phyloP scores from a whole-genome alignment of 2,329 filamentous ascomycete species.

The Neocatenulostroma microsporum region DNA sequence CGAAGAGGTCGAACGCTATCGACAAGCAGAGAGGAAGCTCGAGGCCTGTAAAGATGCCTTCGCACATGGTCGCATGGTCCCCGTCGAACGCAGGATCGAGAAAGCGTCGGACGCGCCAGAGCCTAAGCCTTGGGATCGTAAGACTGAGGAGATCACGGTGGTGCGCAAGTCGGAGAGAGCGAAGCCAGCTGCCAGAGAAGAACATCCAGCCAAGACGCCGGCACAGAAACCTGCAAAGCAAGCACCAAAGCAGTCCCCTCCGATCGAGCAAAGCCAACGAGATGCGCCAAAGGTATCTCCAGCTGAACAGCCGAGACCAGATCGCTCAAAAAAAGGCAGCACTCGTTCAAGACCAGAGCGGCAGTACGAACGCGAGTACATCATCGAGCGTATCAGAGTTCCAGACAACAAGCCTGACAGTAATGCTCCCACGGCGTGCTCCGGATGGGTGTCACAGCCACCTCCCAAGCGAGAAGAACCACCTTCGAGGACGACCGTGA shows the following conservation, averaged over 20 bases:
- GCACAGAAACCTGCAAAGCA: neutral
- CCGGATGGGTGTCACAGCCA: neutral
- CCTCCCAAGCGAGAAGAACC: neutral
- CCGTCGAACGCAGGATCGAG: slow-evolving; percentile 20
- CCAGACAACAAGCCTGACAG: neutral
- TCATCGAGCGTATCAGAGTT: neutral
- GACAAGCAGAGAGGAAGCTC: slow-evolving; percentile 27
- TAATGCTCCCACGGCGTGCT: neutral
- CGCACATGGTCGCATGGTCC: slow-evolving; percentile 25
- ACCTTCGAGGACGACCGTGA: neutral
- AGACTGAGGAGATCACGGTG: too few relatives aligned
- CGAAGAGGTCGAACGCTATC: slow-evolving; percentile 28
- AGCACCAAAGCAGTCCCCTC: too few relatives aligned
- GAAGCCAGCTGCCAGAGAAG: neutral
- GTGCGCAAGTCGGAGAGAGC: too few relatives aligned
- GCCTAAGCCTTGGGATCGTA: slow-evolving; percentile 5
- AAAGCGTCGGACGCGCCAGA: slow-evolving; percentile 11
- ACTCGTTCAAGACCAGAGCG: neutral
- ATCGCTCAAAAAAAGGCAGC: neutral
- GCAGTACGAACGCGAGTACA: slow-evolving; percentile 1
- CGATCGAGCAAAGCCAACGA: slow-evolving; percentile 1
- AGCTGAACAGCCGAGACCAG: too few relatives aligned
- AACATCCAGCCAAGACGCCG: neutral
- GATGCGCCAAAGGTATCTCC: too few relatives aligned
- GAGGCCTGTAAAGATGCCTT: slow-evolving; percentile 25